Evolutionary conservation across 305 asterid genomes (phyloP).

Genomic region (Solanum hybrid): DNA sequence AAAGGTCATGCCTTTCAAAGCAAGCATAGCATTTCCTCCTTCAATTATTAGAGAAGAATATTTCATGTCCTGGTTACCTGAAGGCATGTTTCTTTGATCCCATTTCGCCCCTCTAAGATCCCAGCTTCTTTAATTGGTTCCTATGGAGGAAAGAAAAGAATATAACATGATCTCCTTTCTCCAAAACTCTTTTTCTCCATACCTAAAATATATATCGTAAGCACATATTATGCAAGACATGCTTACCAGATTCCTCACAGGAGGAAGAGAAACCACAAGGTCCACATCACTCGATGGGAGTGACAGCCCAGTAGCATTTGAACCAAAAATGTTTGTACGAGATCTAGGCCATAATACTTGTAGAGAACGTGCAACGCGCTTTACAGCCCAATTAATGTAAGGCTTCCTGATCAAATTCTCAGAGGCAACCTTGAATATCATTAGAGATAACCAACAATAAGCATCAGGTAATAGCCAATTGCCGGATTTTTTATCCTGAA

Average conservation of each 20-base stretch:
- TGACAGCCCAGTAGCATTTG: constrained; percentile 94
- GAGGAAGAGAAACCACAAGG: constrained; percentile 97
- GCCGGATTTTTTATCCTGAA: constrained; percentile 3
- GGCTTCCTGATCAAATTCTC: constrained; percentile 86
- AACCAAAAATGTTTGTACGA: constrained; percentile 85
- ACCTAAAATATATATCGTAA: constrained; percentile 1
- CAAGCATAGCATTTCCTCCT: not conserved
- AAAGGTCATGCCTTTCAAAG: not conserved
- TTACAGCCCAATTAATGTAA: constrained; percentile 94
- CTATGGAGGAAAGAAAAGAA: constrained; percentile 24
- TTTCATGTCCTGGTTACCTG: constrained; percentile 52
- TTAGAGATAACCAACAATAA: constrained; percentile 15
- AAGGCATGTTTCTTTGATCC: constrained; percentile 97
- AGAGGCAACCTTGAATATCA: constrained; percentile 63
- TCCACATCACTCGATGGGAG: constrained; percentile 98
- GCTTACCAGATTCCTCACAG: constrained; percentile 98
- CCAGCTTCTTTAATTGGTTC: constrained; percentile 99
- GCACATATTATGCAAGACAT: constrained; percentile 1
- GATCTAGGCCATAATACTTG: constrained; percentile 99
- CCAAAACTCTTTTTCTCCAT: not conserved
- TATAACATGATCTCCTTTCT: constrained; percentile 11
- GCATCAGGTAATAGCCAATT: constrained; percentile 9
- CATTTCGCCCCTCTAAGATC: constrained; percentile 97
- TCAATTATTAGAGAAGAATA: not conserved
- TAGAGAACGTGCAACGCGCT: constrained; percentile 96